A percentile compares a stretch with the other conserved stretches of the same genome.
phyloP scores from a whole-genome alignment of 345 rosid species.

The Citrus australasica region DNA sequence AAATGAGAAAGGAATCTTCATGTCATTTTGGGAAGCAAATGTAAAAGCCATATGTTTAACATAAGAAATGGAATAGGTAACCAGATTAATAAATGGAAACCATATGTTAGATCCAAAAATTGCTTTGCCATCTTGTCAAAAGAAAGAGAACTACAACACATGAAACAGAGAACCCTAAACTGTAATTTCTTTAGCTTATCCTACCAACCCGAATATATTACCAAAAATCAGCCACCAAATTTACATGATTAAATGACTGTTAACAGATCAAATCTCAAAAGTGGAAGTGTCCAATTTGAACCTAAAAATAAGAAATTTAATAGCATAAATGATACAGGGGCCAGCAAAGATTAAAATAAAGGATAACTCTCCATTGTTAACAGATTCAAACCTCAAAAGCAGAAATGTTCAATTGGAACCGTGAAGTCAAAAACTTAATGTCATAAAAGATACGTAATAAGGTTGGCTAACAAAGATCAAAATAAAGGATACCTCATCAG shows the following conservation, averaged over 20 bases:
- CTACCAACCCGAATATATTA: background rate
- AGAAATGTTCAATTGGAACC: conserved; percentile 3
- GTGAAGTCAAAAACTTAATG: background rate
- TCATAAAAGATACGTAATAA: background rate
- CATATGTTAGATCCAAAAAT: background rate
- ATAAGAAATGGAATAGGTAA: background rate
- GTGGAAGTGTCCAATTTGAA: background rate
- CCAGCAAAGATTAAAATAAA: background rate
- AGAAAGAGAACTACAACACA: background rate
- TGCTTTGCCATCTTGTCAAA: background rate
- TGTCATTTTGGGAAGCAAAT: background rate
- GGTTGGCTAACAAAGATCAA: background rate
- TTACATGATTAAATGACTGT: background rate
- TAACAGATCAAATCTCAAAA: background rate
- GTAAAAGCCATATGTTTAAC: background rate
- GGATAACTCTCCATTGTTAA: conserved; percentile 54
- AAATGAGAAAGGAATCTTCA: conserved; percentile 6
- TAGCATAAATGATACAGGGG: background rate
- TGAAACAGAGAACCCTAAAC: background rate
- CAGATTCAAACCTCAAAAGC: background rate
- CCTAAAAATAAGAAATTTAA: background rate
- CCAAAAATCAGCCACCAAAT: background rate
- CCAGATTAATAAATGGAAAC: background rate
- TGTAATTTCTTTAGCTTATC: background rate
- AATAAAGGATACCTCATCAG: conserved; percentile 68